A percentile compares a stretch with the other conserved stretches of the same genome.
Evolutionary conservation across 768 basidiomycete species (phyloP).

Genomic region (Russula earlei): DNA sequence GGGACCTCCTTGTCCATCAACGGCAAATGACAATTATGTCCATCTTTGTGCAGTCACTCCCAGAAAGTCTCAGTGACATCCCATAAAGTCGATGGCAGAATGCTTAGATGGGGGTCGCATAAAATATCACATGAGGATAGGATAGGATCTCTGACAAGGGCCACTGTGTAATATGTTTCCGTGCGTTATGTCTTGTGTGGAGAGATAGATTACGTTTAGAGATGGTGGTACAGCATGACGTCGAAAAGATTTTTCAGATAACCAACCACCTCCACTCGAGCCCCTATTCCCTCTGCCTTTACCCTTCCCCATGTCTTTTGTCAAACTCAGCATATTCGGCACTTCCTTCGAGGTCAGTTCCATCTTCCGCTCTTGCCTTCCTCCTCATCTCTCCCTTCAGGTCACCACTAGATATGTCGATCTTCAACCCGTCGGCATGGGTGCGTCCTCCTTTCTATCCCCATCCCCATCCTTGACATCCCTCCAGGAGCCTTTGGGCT

Average conservation of each 20-base stretch:
- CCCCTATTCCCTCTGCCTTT: conserved; percentile 7
- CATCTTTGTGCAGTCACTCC: no score
- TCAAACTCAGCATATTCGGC: conserved; percentile 97
- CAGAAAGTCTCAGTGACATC: no score
- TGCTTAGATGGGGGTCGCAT: no score
- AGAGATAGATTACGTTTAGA: no score
- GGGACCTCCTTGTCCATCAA: no score
- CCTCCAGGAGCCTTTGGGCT: conserved; percentile 86
- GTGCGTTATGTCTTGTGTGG: no score
- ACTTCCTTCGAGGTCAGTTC: conserved; percentile 83
- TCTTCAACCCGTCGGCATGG: conserved; percentile 98
- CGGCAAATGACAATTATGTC: no score
- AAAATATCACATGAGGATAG: no score
- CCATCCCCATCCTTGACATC: not conserved
- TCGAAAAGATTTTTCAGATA: not conserved
- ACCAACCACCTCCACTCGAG: not conserved
- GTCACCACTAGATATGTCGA: conserved; percentile 99
- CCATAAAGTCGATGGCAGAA: no score
- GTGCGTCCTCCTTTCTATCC: conserved; percentile 36
- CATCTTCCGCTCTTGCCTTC: not conserved
- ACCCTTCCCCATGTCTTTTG: conserved; percentile 64
- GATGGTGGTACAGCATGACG: no score
- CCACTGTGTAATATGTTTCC: no score
- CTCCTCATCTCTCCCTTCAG: conserved; percentile 31
- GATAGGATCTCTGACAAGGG: no score